Evolutionary conservation across 75 land plant genomes (phyloP), one percentile per base, ranked within the genome.

Genomic region (Isoetes taiwanensis): DNA sequence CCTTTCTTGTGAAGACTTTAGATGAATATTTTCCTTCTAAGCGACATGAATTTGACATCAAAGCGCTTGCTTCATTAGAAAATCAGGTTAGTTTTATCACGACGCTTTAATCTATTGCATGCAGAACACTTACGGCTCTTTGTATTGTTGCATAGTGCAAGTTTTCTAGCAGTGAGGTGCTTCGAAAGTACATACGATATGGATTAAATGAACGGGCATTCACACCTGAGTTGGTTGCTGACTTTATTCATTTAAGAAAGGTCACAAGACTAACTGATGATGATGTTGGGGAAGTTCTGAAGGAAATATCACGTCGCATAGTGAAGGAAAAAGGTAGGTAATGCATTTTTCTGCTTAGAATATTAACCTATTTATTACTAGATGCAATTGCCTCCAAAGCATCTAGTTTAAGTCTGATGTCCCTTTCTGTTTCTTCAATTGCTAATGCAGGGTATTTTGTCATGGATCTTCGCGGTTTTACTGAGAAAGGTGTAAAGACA

Each of bases 111-210:
- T 10, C 28, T 58, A 6, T 29, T 26, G 10, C 2, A 33, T 62
- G 19, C 40, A 27, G 2, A 17, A 2, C n/a, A 23, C 2, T 62
- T 62, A 26, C n/a, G 14, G 38, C 14, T 56, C 11, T 9, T 6
- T 62, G 39, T 59, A 17, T 12, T n/a, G n/a, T n/a, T 64, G 23
- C 62, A 50, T 68, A 64, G 52, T 69, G 69, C 56, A 38, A 40
- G 21, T 69, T 69, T 27, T 24, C 39, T 30, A 1, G 26, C 11
- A 32, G 32, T 30, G 72, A 69, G 60, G 56, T 88, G 43, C 34
- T 94, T 35, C 74, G 96, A 3, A 94, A 94, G 60, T 94, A 94
- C 60, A 75, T 94, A 6, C 71, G 99, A 2, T 94, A 94, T 75
- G 78, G 74, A 3, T 50, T 94, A 64, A 94, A 88, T 68, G 99